Conservation (phyloP, 192 early-diverging fungal species). For the Chytriomyces confervae region DNA sequence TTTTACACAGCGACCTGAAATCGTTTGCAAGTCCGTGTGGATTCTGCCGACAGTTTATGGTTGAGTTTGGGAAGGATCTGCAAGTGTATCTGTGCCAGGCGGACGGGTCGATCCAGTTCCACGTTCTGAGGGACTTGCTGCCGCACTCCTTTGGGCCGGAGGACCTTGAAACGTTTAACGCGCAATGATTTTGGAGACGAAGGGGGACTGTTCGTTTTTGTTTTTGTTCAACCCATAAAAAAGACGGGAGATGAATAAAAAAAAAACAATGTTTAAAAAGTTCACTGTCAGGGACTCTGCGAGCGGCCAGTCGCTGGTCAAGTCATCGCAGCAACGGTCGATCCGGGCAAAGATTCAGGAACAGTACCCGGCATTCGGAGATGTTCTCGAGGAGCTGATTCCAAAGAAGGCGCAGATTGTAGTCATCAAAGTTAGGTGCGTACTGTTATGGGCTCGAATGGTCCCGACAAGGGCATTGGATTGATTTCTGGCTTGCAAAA, state of each 20-base stretch:
- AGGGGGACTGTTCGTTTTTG: neutral
- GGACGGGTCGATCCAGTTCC: constrained; percentile 55
- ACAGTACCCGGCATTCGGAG: constrained; percentile 86
- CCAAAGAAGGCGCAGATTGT: constrained; percentile 93
- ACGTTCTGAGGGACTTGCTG: constrained; percentile 62
- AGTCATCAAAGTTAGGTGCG: constrained; percentile 81
- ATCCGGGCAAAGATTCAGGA: constrained; percentile 85
- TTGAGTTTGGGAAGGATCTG: constrained; percentile 77
- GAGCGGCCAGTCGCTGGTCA: constrained; percentile 82
- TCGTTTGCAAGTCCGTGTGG: constrained; percentile 68
- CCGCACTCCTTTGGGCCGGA: constrained; percentile 79
- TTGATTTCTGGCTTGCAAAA: no score
- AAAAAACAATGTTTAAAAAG: constrained; percentile 72
- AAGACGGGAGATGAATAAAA: neutral
- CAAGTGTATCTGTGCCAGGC: constrained; percentile 61
- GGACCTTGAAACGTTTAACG: constrained; percentile 41
- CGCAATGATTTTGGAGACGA: no score
- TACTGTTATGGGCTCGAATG: neutral
- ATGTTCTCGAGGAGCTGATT: constrained; percentile 88
- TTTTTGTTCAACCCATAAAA: neutral
- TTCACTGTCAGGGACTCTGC: constrained; percentile 81
- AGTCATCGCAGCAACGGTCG: constrained; percentile 86
- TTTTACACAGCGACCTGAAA: constrained; percentile 52
- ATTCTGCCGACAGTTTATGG: constrained; percentile 79
- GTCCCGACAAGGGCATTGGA: no score